These are phyloP conservation scores for Anisodus acutangulus DNA, from an alignment of 257 asterid species.

Conservation along the genomic window DNA sequence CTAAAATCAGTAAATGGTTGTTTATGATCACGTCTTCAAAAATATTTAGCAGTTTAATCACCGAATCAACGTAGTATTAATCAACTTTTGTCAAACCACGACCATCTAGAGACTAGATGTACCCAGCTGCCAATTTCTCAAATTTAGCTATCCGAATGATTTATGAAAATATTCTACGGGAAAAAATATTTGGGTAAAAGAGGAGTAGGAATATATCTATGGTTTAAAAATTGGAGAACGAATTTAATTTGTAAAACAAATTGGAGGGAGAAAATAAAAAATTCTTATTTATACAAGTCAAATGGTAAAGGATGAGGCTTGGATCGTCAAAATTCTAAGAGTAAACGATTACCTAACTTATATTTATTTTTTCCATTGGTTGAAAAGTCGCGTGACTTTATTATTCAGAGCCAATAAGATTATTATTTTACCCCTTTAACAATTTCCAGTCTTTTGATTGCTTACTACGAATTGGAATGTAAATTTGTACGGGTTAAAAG, in stretches of 20 bases:
- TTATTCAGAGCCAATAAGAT: neutral
- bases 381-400: neutral
- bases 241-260: neutral
- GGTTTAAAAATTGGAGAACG: neutral
- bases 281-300: neutral
- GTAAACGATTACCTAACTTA: neutral
- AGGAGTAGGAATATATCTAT: neutral
- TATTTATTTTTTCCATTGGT: neutral
- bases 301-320: neutral
- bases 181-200: neutral
- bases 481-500: neutral
- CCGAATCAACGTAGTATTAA: neutral
- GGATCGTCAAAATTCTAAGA: neutral
- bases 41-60: neutral
- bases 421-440: neutral
- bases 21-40: neutral
- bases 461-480: neutral
- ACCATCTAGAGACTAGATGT: neutral
- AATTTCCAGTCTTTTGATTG: neutral
- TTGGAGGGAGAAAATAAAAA: neutral
- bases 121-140: neutral
- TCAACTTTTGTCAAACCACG: neutral
- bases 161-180: neutral
- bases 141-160: neutral
- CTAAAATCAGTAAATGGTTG: neutral